Conservation (phyloP, 1,284 basidiomycete species). For the Puccinia triticina region DNA sequence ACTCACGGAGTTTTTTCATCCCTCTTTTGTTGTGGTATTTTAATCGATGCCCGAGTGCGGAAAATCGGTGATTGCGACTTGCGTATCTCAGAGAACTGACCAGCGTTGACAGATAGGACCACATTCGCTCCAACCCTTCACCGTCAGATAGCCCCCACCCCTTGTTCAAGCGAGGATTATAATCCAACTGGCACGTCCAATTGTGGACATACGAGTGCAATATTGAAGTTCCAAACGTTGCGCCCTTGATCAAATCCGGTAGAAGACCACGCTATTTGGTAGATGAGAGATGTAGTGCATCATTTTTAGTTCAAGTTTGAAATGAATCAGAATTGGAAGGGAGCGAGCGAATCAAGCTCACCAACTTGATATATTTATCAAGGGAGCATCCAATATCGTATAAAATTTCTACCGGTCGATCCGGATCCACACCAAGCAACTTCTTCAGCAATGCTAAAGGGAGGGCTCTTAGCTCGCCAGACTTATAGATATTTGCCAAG, state of each 20-base stretch:
- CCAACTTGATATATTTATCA: constrained; percentile 6
- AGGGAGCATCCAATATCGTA: no score
- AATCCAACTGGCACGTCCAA: not conserved
- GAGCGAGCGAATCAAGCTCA: no score
- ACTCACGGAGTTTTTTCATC: not conserved
- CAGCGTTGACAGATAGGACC: not conserved
- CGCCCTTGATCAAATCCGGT: not conserved
- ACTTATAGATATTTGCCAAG: no score
- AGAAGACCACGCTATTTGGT: not conserved
- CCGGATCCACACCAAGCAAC: not conserved
- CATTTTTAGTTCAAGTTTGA: no score
- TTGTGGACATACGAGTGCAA: constrained; percentile 10
- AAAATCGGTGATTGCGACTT: not conserved
- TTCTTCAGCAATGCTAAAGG: not conserved
- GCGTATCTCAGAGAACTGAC: not conserved
- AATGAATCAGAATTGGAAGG: no score
- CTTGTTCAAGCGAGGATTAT: not conserved
- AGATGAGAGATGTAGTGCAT: not conserved
- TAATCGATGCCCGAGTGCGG: not conserved
- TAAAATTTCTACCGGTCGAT: not conserved
- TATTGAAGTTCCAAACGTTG: not conserved
- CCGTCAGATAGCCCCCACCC: constrained; percentile 9
- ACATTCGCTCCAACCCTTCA: not conserved
- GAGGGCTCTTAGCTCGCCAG: no score
- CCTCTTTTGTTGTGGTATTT: not conserved